A percentile compares a stretch with the other conserved stretches of the same genome.
These are phyloP conservation scores for Pseudogymnoascus sp. DNA, from an alignment of 2,329 filamentous ascomycete genomes.

Conservation along the genomic window DNA sequence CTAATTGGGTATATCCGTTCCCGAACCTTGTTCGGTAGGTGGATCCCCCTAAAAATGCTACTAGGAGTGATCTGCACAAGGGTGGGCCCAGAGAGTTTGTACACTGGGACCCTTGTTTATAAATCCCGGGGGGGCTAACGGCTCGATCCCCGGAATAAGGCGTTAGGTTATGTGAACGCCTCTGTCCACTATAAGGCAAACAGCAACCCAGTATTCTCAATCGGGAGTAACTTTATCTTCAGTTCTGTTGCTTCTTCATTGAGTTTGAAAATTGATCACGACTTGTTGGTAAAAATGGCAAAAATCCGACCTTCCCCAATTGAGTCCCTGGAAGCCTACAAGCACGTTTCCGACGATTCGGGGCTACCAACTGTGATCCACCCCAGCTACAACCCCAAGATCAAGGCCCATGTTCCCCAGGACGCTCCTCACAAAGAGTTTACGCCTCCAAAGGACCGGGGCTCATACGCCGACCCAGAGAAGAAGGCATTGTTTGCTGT, in stretches of 20 bases:
- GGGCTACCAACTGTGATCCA: slow-evolving; percentile 20
- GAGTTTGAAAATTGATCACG: not conserved
- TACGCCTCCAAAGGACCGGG: slow-evolving; percentile 30
- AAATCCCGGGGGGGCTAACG: not conserved
- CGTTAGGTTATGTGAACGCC: not conserved
- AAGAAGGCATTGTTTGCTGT: slow-evolving; percentile 36
- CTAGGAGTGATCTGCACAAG: not conserved
- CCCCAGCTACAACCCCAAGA: slow-evolving; percentile 20
- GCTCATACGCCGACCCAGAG: slow-evolving; percentile 36
- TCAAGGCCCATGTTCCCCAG: slow-evolving; percentile 17
- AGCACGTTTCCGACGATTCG: slow-evolving; percentile 22
- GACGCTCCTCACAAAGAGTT: slow-evolving; percentile 19
- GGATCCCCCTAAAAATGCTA: not conserved
- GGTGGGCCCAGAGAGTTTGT: not conserved
- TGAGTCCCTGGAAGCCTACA: slow-evolving; percentile 19
- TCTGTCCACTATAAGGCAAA: not conserved
- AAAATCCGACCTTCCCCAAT: slow-evolving; percentile 17
- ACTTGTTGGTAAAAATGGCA: slow-evolving; percentile 14
- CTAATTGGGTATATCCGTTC: not conserved
- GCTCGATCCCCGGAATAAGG: not conserved
- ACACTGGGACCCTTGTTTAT: not conserved
- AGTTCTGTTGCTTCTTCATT: not conserved
- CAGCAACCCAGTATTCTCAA: not conserved
- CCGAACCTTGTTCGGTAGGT: not conserved
- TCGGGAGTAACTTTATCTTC: not conserved